These are phyloP conservation scores for Silene coronaria DNA, from an alignment of 179 eudicot genomes.

Conservation along the genomic window DNA sequence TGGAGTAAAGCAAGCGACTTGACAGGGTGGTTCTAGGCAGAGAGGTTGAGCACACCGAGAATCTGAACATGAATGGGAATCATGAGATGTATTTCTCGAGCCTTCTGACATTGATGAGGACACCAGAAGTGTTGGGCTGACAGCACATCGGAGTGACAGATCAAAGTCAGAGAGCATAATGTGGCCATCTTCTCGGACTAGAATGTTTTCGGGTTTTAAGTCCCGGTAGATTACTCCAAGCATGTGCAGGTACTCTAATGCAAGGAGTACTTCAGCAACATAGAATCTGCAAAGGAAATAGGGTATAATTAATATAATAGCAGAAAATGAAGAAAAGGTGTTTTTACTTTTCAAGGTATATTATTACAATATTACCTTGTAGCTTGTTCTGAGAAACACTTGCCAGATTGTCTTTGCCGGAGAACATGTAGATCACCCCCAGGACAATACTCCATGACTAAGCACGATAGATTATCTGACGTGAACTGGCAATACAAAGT, in stretches of 20 bases:
- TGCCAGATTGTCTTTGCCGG: slow-evolving; percentile 44
- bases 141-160: slow-evolving; percentile 44
- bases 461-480: slow-evolving; percentile 44
- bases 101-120: slow-evolving; percentile 33
- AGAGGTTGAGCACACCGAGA: slow-evolving; percentile 43
- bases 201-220: slow-evolving; percentile 45
- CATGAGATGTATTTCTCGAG: slow-evolving; percentile 24
- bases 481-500: slow-evolving; percentile 44
- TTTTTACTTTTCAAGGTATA: too few species aligned
- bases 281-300: slow-evolving; percentile 34
- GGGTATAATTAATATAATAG: background rate
- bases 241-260: slow-evolving; percentile 50
- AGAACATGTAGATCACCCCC: slow-evolving; percentile 54
- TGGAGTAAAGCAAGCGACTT: slow-evolving; percentile 41
- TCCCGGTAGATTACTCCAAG: slow-evolving; percentile 47
- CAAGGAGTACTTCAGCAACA: slow-evolving; percentile 50
- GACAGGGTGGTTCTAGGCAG: slow-evolving; percentile 44
- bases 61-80: slow-evolving; percentile 27
- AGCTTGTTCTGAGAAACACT: slow-evolving; percentile 50
- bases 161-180: slow-evolving; percentile 52
- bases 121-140: slow-evolving; percentile 42
- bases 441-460: slow-evolving; percentile 55
- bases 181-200: slow-evolving; percentile 53
- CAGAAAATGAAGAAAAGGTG: background rate
- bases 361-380: slow-evolving; percentile 46